Evolutionary conservation across 495 filamentous ascomycete species (phyloP).

Genomic region (Trichoderma orchidacearum): DNA sequence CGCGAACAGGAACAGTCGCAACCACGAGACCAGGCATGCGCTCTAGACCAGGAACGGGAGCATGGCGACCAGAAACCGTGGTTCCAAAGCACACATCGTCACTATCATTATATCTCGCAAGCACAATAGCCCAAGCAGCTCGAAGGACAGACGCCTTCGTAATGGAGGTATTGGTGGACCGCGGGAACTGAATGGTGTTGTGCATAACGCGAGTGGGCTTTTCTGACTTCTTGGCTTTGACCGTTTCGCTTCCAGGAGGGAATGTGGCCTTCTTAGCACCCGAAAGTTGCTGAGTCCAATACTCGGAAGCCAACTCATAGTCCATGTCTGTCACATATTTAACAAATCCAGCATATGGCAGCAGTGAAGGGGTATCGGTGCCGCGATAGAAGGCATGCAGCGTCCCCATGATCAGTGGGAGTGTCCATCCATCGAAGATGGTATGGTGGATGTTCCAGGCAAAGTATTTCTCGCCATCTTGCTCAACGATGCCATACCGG

Average conservation of each 20-base stretch:
- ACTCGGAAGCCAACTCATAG: neutral
- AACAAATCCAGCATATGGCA: neutral
- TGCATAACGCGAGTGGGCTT: neutral
- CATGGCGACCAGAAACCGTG: conserved; percentile 32
- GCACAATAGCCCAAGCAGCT: conserved; percentile 28
- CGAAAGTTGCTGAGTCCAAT: conserved; percentile 7
- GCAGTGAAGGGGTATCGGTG: neutral
- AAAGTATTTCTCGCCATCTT: neutral
- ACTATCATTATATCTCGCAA: conserved; percentile 19
- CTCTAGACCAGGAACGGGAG: conserved; percentile 28
- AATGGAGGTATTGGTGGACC: conserved; percentile 10
- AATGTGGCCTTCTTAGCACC: conserved; percentile 14
- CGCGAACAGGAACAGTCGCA: conserved; percentile 42
- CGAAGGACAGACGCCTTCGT: conserved; percentile 31
- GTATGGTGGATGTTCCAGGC: conserved; percentile 4
- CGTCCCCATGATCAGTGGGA: neutral
- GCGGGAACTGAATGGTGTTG: conserved; percentile 9
- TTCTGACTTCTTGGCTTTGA: conserved; percentile 14
- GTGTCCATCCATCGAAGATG: conserved; percentile 2
- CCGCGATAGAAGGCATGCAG: neutral
- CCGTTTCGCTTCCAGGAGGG: neutral
- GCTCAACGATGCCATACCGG: neutral
- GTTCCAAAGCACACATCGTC: conserved; percentile 34
- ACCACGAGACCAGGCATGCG: conserved; percentile 39
- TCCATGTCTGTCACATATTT: neutral